A percentile compares a stretch with the other conserved stretches of the same genome.
Evolutionary conservation across 129 eudicot genomes (phyloP).

Genomic region (Erigeron canadensis): DNA sequence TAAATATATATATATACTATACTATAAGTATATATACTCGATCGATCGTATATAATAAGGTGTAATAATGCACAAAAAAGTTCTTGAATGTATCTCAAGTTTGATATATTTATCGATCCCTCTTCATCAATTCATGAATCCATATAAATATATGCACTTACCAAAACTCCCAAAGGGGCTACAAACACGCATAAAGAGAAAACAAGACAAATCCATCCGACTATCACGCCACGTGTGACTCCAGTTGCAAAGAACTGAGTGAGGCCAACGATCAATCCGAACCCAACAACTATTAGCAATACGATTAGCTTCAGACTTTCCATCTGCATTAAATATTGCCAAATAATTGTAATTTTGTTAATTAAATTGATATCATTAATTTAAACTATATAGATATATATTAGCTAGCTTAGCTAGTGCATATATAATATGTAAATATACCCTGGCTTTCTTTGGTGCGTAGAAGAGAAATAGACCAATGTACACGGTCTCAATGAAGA

Average conservation of each 20-base stretch:
- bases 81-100: too few species aligned
- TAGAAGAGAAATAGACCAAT: constrained; percentile 42
- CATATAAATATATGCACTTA: constrained; percentile 23
- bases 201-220: constrained; percentile 50
- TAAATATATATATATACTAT: too few species aligned
- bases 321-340: constrained; percentile 40
- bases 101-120: too few species aligned
- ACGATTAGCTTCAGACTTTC: constrained; percentile 43
- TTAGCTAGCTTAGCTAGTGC: too few species aligned
- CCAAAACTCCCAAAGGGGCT: constrained; percentile 74
- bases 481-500: constrained; percentile 37
- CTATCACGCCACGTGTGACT: constrained; percentile 19
- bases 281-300: constrained; percentile 25
- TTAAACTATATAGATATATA: not conserved
- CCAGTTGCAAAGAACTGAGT: constrained; percentile 23
- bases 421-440: too few species aligned
- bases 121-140: too few species aligned
- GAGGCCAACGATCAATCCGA: constrained; percentile 20
- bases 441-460: constrained; percentile 41
- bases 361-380: not conserved
- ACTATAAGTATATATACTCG: too few species aligned
- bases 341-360: not conserved
- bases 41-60: too few species aligned
- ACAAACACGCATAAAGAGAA: constrained; percentile 53
- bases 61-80: too few species aligned